Base-by-base conservation (phyloP, 768 basidiomycete species). In the Termitomyces bulborhizus region DNA sequence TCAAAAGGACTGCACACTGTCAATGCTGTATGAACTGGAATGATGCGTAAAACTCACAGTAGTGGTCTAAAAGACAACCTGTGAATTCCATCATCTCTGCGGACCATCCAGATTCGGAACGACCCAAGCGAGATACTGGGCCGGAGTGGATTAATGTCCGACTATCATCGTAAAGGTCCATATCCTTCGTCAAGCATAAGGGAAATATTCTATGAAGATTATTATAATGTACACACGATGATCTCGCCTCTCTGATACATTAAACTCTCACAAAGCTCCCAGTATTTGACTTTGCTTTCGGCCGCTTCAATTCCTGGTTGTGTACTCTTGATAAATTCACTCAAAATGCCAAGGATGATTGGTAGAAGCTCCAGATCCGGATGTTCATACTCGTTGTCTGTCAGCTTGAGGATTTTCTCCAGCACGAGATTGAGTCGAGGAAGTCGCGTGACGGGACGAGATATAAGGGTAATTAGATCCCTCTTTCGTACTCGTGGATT, bases 281-380 rank as follows among this genome's bases (percentile, higher is more conserved):
- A 90, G 57, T 92, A 85, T 65, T 92, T 93, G 60, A 94, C 93
- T 66, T 93, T 93, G 58, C 83, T 80, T 65, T 95, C 93, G 1
- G 93, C 90, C n/a, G 86, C 89, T 57, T 84, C 89, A 56, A 96
- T 94, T 4, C 93, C 93, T 1, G 92, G 92, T 63, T 95, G 86
- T 0, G 90, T 90, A 59, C 86, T 86, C 74, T 89, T 92, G 57
- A 96, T 77, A 58, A 84, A 85, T 45, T 85, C 81, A 31, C 76
- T 81, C 52, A 95, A 62, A 3, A 93, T 79, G 9, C 76, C 76
- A 26, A 90, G 63, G 16, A 90, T 81, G 4, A 91, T 75, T 1
- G 91, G 90, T 6, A 95, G 75, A 3, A 79, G 82, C 57, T 93
- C 88, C 43, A 81, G 65, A 68, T 96, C 93, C 0, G 86, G 85